These are phyloP conservation scores for Yarrowia sp. DNA, from an alignment of 805 yeast species.

Conservation along the genomic window DNA sequence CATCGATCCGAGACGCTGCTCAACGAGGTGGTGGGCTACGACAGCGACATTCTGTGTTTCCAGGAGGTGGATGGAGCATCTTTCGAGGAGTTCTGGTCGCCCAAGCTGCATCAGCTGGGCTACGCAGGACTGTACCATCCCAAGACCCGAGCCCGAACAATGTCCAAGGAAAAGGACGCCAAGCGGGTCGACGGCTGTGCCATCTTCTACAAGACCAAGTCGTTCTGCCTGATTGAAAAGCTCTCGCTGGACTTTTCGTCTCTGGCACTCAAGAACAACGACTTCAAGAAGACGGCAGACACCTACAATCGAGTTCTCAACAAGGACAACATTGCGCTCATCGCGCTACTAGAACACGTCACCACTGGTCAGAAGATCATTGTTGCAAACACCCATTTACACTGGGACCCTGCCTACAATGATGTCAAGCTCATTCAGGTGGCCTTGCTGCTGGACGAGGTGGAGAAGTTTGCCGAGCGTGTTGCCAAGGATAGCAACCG, in stretches of 20 bases:
- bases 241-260: slow-evolving; percentile 75
- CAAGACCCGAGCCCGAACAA: slow-evolving; percentile 89
- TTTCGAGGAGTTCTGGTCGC: slow-evolving; percentile 82
- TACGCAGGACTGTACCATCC: slow-evolving; percentile 80
- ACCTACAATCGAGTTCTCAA: slow-evolving; percentile 93
- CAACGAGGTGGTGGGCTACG: slow-evolving; percentile 63
- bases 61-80: slow-evolving; percentile 93
- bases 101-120: slow-evolving; percentile 66
- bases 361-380: slow-evolving; percentile 69
- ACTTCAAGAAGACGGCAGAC: slow-evolving; percentile 89
- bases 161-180: slow-evolving; percentile 64
- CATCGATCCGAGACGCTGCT: slow-evolving; percentile 76
- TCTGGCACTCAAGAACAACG: slow-evolving; percentile 50
- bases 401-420: slow-evolving; percentile 96
- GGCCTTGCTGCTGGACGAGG: slow-evolving; percentile 84
- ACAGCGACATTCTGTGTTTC: slow-evolving; percentile 79
- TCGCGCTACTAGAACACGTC: slow-evolving; percentile 69
- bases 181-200: slow-evolving; percentile 98
- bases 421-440: slow-evolving; percentile 97
- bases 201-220: slow-evolving; percentile 70
- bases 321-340: slow-evolving; percentile 87
- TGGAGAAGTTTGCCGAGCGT: slow-evolving; percentile 62
- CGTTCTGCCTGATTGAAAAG: slow-evolving; percentile 69
- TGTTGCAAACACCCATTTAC: slow-evolving; percentile 88
- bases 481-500: slow-evolving; percentile 35